A percentile compares a stretch with the other conserved stretches of the same genome.
These are phyloP conservation scores for Avena insularis DNA, from an alignment of 176 grass and related monocot species.

Conservation along the genomic window DNA sequence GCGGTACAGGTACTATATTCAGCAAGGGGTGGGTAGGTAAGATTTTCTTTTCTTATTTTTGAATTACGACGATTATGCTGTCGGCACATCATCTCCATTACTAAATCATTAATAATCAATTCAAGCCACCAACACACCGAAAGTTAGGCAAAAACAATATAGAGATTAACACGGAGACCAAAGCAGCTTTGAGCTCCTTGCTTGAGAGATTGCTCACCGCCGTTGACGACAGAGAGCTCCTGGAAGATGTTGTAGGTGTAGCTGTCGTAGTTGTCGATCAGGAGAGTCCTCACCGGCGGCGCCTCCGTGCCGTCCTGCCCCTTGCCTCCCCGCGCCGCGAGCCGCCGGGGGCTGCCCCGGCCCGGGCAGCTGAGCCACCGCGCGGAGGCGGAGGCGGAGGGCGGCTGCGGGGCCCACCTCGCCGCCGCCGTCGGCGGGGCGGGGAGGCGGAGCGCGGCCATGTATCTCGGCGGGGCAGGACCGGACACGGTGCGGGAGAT, in stretches of 20 bases:
- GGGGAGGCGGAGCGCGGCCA: constrained; percentile 53
- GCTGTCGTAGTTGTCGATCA: constrained; percentile 97
- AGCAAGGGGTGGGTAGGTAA: not conserved
- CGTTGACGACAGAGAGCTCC: constrained; percentile 90
- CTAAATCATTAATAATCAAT: too few species aligned
- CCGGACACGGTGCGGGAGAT: not conserved
- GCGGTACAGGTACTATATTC: not conserved
- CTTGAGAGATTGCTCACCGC: constrained; percentile 51
- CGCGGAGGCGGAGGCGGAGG: not conserved
- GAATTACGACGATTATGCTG: not conserved
- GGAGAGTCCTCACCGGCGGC: constrained; percentile 72
- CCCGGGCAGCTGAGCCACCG: not conserved
- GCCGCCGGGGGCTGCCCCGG: not conserved
- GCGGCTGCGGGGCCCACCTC: not conserved
- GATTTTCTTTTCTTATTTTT: not conserved
- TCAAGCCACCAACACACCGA: not conserved
- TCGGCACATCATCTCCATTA: not conserved
- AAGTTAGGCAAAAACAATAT: not conserved
- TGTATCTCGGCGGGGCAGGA: constrained; percentile 19
- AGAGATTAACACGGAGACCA: not conserved
- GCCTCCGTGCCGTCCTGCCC: constrained; percentile 17
- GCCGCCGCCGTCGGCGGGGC: constrained; percentile 41
- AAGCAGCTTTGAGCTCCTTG: not conserved
- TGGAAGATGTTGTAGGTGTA: constrained; percentile 99
- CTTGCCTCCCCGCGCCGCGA: constrained; percentile 12